These are phyloP conservation scores for Flaveria ramosissima DNA, from an alignment of 129 eudicot species.

Conservation along the genomic window DNA sequence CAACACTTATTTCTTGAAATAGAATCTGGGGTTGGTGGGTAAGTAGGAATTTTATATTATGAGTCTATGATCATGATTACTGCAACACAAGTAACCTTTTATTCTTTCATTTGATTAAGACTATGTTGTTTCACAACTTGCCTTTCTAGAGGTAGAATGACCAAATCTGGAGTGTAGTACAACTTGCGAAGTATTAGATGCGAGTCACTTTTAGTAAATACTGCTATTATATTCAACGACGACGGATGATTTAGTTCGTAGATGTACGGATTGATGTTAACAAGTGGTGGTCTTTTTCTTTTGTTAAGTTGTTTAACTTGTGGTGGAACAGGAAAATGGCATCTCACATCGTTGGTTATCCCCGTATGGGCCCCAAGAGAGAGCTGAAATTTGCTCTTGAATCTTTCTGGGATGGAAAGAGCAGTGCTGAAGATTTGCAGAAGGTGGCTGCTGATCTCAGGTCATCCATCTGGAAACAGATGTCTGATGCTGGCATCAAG, in stretches of 20 bases:
- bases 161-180: not conserved
- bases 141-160: not conserved
- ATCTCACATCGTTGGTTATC: slow-evolving; percentile 95
- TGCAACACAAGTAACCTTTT: not conserved
- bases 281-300: not conserved
- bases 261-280: not conserved
- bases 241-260: not conserved
- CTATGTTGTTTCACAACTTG: not conserved
- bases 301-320: not conserved
- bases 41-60: not conserved
- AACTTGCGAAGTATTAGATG: not conserved
- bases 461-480: slow-evolving; percentile 95
- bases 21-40: too few relatives aligned
- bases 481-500: slow-evolving; percentile 89
- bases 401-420: slow-evolving; percentile 99
- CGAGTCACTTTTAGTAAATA: not conserved
- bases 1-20: too few relatives aligned
- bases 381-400: slow-evolving; percentile 97
- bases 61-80: not conserved
- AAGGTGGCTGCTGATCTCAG: slow-evolving; percentile 91
- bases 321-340: slow-evolving; percentile 55
- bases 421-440: slow-evolving; percentile 86
- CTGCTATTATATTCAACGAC: not conserved
- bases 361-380: slow-evolving; percentile 99
- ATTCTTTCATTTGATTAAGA: not conserved